These are phyloP conservation scores for Neohortaea acidophila DNA, from an alignment of 495 filamentous ascomycete genomes.

Conservation along the genomic window DNA sequence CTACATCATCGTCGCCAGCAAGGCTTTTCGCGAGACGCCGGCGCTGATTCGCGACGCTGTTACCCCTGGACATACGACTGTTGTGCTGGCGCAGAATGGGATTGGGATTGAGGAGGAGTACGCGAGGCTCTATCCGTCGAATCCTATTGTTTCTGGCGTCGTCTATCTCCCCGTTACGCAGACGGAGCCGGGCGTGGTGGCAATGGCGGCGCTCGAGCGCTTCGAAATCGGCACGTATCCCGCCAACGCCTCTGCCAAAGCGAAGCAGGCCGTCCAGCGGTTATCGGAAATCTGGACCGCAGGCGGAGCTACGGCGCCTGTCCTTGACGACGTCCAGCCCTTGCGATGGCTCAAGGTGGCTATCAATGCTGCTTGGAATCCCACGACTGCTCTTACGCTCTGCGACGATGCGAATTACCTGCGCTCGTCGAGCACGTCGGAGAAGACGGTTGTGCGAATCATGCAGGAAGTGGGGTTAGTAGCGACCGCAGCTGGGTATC, in stretches of 20 bases:
- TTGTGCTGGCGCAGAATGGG: slow-evolving; percentile 43
- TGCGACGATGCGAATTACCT: slow-evolving; percentile 35
- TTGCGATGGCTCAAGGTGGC: slow-evolving; percentile 38
- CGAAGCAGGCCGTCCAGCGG: slow-evolving; percentile 20
- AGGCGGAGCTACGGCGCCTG: slow-evolving; percentile 28
- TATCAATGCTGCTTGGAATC: slow-evolving; percentile 39
- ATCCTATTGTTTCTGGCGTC: slow-evolving; percentile 33
- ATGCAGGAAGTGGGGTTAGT: slow-evolving; percentile 38
- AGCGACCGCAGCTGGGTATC: slow-evolving; percentile 32
- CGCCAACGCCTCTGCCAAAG: slow-evolving; percentile 18
- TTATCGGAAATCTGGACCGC: slow-evolving; percentile 29
- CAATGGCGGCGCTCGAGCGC: slow-evolving; percentile 25
- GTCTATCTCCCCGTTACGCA: slow-evolving; percentile 40
- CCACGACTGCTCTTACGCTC: slow-evolving; percentile 35
- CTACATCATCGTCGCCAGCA: slow-evolving; percentile 39
- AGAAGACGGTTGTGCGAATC: slow-evolving; percentile 23
- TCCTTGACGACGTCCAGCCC: slow-evolving; percentile 36
- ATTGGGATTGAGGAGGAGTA: slow-evolving; percentile 39
- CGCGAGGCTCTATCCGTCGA: slow-evolving; percentile 29
- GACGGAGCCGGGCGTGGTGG: slow-evolving; percentile 22
- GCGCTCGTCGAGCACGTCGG: slow-evolving; percentile 24
- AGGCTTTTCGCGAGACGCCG: slow-evolving; percentile 24
- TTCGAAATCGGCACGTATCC: slow-evolving; percentile 38
- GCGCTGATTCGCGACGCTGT: slow-evolving; percentile 32
- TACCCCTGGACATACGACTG: slow-evolving; percentile 26